Evolutionary conservation across 78 protist species (phyloP), one percentile per base, ranked within the genome.

Genomic region (Guillardia theta): DNA sequence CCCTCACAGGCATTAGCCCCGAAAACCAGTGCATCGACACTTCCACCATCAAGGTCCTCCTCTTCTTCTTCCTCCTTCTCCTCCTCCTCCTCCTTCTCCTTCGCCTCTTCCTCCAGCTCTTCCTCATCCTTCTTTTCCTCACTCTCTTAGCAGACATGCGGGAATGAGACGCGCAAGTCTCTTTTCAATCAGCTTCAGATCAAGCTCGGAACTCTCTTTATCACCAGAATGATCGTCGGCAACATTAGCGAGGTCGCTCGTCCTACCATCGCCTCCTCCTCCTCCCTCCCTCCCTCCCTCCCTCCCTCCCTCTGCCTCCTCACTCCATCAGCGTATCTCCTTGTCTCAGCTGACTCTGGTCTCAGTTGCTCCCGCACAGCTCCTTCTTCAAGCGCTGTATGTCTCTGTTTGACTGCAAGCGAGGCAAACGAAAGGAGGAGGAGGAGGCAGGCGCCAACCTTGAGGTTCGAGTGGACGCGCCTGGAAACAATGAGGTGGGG

Each of bases 201-300:
- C 48, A 36, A 77, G 48, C 88, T 77, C 88, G 48, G 18, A 15
- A 24, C 88, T n/a, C 48, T 77, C 88, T 77, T 77, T n/a, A 3
- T 77, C 88, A 41, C 48, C 48, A 45, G 48, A 27, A 2, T 77
- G n/a, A 1, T 77, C 88, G 30, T 77, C 24, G 22, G 43, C 48
- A 77, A 64, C 80, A 64, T 64, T 43, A 64, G n/a, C 80, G 80
- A 64, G 80, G 62, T 50, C 62, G 62, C 62, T 10, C 62, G 30
- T 10, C 62, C 30, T n/a, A n/a, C n/a, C n/a, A n/a, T n/a, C n/a
- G n/a, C n/a, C n/a, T n/a, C n/a, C n/a, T n/a, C n/a, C n/a, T n/a
- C n/a, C n/a, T n/a, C n/a, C n/a, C n/a, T 6, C 78, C 19, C 44
- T 6, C 78, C 78, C 78, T n/a, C n/a, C n/a, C n/a, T n/a, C n/a